phyloP scores from a whole-genome alignment of 2,329 filamentous ascomycete species.

The Beauveria brongniartii region DNA sequence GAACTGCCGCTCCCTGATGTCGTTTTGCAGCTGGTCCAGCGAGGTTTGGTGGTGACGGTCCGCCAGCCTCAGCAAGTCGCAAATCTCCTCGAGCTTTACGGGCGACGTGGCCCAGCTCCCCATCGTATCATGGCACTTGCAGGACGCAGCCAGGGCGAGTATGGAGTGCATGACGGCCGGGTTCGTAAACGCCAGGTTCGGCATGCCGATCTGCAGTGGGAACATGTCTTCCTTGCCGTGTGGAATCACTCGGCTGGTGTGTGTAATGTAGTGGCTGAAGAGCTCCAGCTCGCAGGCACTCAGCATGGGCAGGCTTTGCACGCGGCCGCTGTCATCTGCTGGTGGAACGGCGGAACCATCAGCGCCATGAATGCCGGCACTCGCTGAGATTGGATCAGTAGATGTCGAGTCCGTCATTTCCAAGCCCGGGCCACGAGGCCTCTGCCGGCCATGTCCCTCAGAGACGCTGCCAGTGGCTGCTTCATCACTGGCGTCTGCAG shows the following conservation, averaged over 20 bases:
- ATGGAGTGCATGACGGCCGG: slow-evolving; percentile 33
- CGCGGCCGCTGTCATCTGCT: neutral
- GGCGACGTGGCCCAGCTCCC: neutral
- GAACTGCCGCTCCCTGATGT: slow-evolving; percentile 24
- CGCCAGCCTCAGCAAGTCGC: slow-evolving; percentile 20
- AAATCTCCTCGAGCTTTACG: slow-evolving; percentile 8
- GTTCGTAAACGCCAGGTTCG: slow-evolving; percentile 31
- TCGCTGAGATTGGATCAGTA: neutral
- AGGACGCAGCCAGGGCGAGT: slow-evolving; percentile 32
- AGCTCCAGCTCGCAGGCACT: slow-evolving; percentile 26
- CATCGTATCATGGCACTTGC: slow-evolving; percentile 29
- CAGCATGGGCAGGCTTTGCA: neutral
- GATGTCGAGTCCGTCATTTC: neutral
- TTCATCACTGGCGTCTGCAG: neutral
- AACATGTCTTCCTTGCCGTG: slow-evolving; percentile 31
- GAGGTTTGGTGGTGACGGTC: slow-evolving; percentile 30
- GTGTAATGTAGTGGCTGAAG: slow-evolving; percentile 32
- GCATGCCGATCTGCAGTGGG: slow-evolving; percentile 32
- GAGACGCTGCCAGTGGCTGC: slow-evolving; percentile 4
- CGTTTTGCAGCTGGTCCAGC: slow-evolving; percentile 27
- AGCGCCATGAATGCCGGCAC: neutral
- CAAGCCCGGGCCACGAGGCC: neutral
- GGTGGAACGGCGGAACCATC: neutral
- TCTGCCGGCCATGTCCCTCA: neutral
- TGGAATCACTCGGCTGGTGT: slow-evolving; percentile 29